Percentiles rank a stretch among this genome's conserved stretches.
Conservation (phyloP, 2,329 filamentous ascomycete species). For the Calonectria pseudoturangicola region DNA sequence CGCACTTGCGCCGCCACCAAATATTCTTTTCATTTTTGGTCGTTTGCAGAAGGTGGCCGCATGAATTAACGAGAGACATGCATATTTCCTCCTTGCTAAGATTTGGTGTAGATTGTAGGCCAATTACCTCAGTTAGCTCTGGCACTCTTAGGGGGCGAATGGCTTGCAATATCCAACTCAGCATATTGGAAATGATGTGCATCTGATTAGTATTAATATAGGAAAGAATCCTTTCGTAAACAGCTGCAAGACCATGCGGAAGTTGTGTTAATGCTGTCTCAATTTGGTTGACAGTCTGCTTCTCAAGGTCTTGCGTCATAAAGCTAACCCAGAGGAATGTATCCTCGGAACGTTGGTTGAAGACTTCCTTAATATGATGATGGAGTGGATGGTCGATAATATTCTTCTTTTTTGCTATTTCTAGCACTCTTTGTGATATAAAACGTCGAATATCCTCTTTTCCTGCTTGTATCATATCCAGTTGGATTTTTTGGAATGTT, state of each 20-base stretch:
- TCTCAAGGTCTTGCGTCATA: slow-evolving; percentile 38
- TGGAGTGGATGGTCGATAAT: background rate
- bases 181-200: background rate
- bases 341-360: slow-evolving; percentile 22
- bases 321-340: slow-evolving; percentile 44
- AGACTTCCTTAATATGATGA: background rate
- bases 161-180: slow-evolving; percentile 31
- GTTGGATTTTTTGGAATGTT: fast-evolving
- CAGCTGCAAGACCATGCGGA: slow-evolving; percentile 29
- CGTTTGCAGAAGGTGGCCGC: slow-evolving; percentile 32
- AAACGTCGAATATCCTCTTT: slow-evolving; percentile 16
- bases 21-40: background rate
- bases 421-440: background rate
- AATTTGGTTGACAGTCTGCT: slow-evolving; percentile 14
- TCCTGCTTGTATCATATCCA: background rate
- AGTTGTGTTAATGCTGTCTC: slow-evolving; percentile 23
- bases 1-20: too few species aligned
- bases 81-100: slow-evolving; percentile 24
- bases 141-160: background rate
- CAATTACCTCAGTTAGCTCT: slow-evolving; percentile 34
- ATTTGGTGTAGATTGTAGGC: background rate
- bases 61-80: slow-evolving; percentile 14
- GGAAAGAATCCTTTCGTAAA: slow-evolving; percentile 29
- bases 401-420: background rate
- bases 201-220: background rate